Base-by-base conservation (phyloP, 2,329 filamentous ascomycete species). In the Daldinia sp. region DNA sequence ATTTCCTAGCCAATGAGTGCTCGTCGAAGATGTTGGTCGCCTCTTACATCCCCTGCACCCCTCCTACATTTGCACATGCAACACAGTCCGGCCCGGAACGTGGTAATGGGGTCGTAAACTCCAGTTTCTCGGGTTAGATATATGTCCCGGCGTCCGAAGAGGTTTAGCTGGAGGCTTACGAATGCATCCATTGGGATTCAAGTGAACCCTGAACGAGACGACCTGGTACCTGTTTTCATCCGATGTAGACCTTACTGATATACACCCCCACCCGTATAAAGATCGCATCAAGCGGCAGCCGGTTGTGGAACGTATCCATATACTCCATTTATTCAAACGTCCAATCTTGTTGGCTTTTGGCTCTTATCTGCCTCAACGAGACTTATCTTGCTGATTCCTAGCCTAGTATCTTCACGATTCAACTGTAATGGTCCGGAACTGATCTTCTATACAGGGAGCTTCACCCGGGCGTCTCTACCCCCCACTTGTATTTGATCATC, bases 121-220 rank as follows among this genome's bases (percentile, higher is more conserved):
- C 30, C 15, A 53, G 45, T 37, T 47, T 21, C 30, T 30, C 19
- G 25, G 39, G 15, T 41, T 41, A 53, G 23, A 50, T 48, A 8
- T 54, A 19, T 13, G 21, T 43, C 23, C 37, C 57, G 52, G 45
- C n/a, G 37, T 60, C 50, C 52, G 49, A 66, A 52, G 61, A 64
- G 64, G 60, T 58, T 60, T 27, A 15, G 21, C 43, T 43, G 60
- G 23, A 15, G 7, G n/a, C 47, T 52, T 47, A 47, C 48, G 25
- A 61, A 35, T 52, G 10, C 50, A 50, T 30, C 37, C 4, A 9
- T 32, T 8, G 27, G 35, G 10, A 30, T 17, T 37, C 11, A 25
- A 32, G 32, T 2, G n/a, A 47, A 53, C 41, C 29, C 41, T 62
- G 58, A 58, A 62, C 13, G 27, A n/a, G 37, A 23, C 21, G 51